Percentiles rank a stretch among this genome's conserved stretches.
These are phyloP conservation scores for Picocystis salinarum DNA, from an alignment of 139 green algal genomes.

Conservation along the genomic window DNA sequence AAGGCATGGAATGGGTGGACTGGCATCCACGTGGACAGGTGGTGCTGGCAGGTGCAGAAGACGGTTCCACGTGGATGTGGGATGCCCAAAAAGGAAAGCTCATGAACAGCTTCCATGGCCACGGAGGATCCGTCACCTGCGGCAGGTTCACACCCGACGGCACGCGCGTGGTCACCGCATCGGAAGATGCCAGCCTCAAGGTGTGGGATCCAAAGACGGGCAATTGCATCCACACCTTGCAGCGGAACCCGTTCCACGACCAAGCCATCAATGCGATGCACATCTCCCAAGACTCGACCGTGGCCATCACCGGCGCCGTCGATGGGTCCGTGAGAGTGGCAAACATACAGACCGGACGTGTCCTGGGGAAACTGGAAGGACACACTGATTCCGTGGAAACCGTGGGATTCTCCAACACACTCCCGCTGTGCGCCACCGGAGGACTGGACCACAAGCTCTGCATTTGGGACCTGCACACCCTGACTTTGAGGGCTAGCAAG, in stretches of 20 bases:
- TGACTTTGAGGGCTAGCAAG: slow-evolving; percentile 16
- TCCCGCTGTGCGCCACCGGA: slow-evolving; percentile 34
- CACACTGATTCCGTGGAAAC: slow-evolving; percentile 58
- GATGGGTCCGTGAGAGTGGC: slow-evolving; percentile 37
- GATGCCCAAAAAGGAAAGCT: slow-evolving; percentile 49
- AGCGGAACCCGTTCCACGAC: slow-evolving; percentile 38
- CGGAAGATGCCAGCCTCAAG: slow-evolving; percentile 48
- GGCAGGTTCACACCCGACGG: slow-evolving; percentile 78
- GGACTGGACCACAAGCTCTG: slow-evolving; percentile 50
- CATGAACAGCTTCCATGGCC: slow-evolving; percentile 82
- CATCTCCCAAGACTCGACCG: slow-evolving; percentile 24
- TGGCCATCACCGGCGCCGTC: slow-evolving; percentile 36
- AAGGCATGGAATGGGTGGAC: slow-evolving; percentile 61
- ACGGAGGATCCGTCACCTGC: slow-evolving; percentile 51
- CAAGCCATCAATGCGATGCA: slow-evolving; percentile 47
- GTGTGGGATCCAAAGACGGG: slow-evolving; percentile 70
- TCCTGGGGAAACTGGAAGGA: slow-evolving; percentile 22
- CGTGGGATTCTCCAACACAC: slow-evolving; percentile 26
- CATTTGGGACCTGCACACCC: slow-evolving; percentile 44
- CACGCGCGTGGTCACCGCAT: slow-evolving; percentile 54
- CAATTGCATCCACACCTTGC: slow-evolving; percentile 29
- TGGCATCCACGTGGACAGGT: slow-evolving; percentile 86
- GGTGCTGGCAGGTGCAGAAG: slow-evolving; percentile 63
- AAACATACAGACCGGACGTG: slow-evolving; percentile 30
- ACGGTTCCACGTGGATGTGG: slow-evolving; percentile 94